Evolutionary conservation across 257 asterid species (phyloP).

Genomic region (Paulownia fortunei): DNA sequence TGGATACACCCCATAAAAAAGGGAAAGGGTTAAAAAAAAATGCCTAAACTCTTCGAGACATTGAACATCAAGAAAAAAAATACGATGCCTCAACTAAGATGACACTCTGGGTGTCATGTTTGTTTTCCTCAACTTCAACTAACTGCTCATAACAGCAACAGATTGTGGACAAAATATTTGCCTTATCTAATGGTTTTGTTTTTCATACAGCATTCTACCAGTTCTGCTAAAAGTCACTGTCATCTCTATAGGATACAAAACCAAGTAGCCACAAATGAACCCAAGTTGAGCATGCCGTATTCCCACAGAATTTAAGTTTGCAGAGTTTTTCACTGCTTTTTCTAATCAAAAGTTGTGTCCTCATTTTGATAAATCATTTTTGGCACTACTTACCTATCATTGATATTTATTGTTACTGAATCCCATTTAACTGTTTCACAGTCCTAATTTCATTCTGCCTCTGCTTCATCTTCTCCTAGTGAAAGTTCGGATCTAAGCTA

Average conservation of each 20-base stretch:
- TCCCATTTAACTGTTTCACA: background rate
- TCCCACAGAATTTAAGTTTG: background rate
- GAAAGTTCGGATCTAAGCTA: background rate
- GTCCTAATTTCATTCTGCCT: background rate
- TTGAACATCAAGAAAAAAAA: background rate
- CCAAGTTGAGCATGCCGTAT: background rate
- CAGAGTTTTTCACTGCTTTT: constrained; percentile 2
- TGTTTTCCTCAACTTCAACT: background rate
- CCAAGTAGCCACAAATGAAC: background rate
- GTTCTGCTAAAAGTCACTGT: background rate
- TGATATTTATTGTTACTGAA: background rate
- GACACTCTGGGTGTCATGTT: background rate
- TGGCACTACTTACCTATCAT: background rate
- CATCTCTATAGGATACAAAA: background rate
- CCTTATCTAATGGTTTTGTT: background rate
- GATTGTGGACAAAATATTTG: background rate
- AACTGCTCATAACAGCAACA: background rate
- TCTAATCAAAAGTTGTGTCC: background rate
- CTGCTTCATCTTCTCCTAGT: background rate
- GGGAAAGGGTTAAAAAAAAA: background rate
- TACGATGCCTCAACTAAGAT: background rate
- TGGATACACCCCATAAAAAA: background rate
- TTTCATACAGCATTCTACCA: background rate
- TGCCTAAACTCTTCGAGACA: background rate
- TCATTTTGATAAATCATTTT: background rate